Conservation (phyloP, 1,139 yeast genomes). For the Geotrichum australiense region DNA sequence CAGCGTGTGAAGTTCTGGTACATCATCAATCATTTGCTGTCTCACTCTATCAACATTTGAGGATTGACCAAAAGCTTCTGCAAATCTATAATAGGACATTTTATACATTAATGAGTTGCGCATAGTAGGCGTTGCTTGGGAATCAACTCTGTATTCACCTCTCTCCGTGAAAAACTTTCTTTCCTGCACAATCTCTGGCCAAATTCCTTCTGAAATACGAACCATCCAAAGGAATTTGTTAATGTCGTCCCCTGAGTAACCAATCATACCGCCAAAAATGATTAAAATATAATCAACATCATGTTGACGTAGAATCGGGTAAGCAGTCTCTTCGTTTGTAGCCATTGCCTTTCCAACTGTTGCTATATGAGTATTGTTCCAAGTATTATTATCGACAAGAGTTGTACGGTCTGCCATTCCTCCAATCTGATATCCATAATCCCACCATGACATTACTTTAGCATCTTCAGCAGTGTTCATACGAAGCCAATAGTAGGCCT, state of each 20-base stretch:
- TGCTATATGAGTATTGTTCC: constrained; percentile 99
- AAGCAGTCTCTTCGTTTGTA: constrained; percentile 78
- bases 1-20: constrained; percentile 55
- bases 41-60: constrained; percentile 81
- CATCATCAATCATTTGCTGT: constrained; percentile 58
- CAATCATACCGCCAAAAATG: constrained; percentile 89
- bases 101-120: constrained; percentile 87
- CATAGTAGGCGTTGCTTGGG: constrained; percentile 76
- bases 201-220: constrained; percentile 95
- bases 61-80: constrained; percentile 60
- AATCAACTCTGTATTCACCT: constrained; percentile 88
- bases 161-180: constrained; percentile 72
- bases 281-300: constrained; percentile 94
- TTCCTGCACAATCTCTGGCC: constrained; percentile 97
- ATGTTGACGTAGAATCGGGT: constrained; percentile 78
- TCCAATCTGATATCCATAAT: constrained; percentile 98
- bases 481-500: constrained; percentile 97
- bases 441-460: constrained; percentile 99
- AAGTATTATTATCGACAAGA: constrained; percentile 95
- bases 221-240: constrained; percentile 99
- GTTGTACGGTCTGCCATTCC: constrained; percentile 99
- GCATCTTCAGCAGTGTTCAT: constrained; percentile 97
- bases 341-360: constrained; percentile 99
- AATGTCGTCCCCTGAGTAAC: constrained; percentile 94
- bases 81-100: constrained; percentile 84